phyloP scores from a whole-genome alignment of 2,329 filamentous ascomycete genomes.

The Aspergillus awamori region DNA sequence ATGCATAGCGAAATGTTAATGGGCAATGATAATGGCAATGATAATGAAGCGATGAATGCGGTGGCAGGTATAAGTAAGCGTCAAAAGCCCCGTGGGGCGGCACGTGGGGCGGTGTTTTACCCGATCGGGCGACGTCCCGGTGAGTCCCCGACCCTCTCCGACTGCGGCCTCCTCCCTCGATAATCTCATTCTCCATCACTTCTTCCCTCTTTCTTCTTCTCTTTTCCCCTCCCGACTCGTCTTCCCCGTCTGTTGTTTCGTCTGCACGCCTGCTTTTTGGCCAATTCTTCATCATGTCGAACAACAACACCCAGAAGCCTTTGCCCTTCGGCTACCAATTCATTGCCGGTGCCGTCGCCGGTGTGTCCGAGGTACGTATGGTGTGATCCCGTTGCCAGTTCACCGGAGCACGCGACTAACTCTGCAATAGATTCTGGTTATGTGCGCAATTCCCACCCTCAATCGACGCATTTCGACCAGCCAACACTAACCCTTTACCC shows the following conservation, averaged over 20 bases:
- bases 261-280: conserved; percentile 4
- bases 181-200: conserved; percentile 17
- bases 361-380: conserved; percentile 86
- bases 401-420: conserved; percentile 21
- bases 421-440: conserved; percentile 73
- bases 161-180: conserved; percentile 18
- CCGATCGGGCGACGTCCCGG: conserved; percentile 13
- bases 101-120: conserved; percentile 11
- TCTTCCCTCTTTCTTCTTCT: conserved; percentile 17
- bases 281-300: conserved; percentile 58
- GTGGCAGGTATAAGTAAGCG: conserved; percentile 1
- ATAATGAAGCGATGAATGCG: conserved; percentile 8
- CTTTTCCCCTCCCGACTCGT: conserved; percentile 4
- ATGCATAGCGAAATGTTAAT: conserved; percentile 6
- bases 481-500: not conserved
- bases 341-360: conserved; percentile 91
- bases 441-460: conserved; percentile 58
- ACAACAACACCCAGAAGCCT: conserved; percentile 66
- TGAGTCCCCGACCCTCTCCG: conserved; percentile 14
- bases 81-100: conserved; percentile 13
- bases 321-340: conserved; percentile 95
- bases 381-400: conserved; percentile 1
- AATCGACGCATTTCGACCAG: not conserved
- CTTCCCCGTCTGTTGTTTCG: not conserved
- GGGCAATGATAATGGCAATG: conserved; percentile 9